A percentile compares a stretch with the other conserved stretches of the same genome.
Evolutionary conservation across 306 rosid genomes (phyloP).

Genomic region (Trifolium subterraneum): DNA sequence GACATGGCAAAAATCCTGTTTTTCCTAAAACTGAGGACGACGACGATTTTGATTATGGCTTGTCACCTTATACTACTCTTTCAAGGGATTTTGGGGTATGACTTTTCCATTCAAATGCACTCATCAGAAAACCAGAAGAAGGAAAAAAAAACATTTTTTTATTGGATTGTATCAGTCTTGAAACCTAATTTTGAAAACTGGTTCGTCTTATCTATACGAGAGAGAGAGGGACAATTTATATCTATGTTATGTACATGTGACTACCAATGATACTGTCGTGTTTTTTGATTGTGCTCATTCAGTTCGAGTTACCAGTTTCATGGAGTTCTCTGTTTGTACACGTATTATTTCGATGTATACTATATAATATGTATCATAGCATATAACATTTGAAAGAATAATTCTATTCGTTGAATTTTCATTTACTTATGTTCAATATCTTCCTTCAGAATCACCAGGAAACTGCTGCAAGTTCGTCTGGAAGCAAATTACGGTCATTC

Average conservation of each 20-base stretch:
- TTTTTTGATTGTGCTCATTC: neutral
- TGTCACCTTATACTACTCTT: slow-evolving; percentile 49
- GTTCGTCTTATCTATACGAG: too few species aligned
- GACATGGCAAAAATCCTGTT: slow-evolving; percentile 50
- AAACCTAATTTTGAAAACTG: neutral
- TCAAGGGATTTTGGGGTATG: slow-evolving; percentile 64
- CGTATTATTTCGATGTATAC: neutral
- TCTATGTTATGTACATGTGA: too few species aligned
- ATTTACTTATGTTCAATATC: slow-evolving; percentile 32
- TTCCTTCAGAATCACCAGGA: slow-evolving; percentile 50
- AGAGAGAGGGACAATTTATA: too few species aligned
- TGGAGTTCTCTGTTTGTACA: neutral
- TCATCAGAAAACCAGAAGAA: neutral
- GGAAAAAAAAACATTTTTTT: neutral
- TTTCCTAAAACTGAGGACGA: slow-evolving; percentile 65
- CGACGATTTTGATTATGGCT: slow-evolving; percentile 53
- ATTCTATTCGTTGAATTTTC: slow-evolving; percentile 6
- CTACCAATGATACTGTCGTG: too few species aligned
- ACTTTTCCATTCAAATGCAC: neutral
- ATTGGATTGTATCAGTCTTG: neutral
- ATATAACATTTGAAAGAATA: slow-evolving; percentile 20
- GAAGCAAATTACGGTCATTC: slow-evolving; percentile 61
- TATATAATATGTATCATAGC: slow-evolving; percentile 18
- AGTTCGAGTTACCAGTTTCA: neutral
- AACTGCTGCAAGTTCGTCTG: slow-evolving; percentile 79